Base-by-base conservation (phyloP, 2,329 filamentous ascomycete genomes). In the Apiospora saccharicola region DNA sequence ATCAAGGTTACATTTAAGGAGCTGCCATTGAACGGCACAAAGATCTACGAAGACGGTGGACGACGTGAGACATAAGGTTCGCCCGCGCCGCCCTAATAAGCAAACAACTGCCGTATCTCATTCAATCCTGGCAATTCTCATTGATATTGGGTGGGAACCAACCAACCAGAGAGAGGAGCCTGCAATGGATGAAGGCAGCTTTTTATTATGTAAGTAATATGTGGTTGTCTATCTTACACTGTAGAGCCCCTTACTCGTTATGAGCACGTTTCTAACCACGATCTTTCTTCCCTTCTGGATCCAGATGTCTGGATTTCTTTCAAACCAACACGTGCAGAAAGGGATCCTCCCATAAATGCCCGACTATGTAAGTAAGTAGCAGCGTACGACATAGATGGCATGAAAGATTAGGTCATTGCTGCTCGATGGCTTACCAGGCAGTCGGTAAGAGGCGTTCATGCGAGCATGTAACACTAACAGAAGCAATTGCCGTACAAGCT, bases 271-370 rank as follows among this genome's bases (percentile, higher is more conserved):
- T 47, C n/a, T 7, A 3, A 57, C 51, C 51, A 57, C 51, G 51
- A 57, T 57, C 26, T 57, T 57, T 57, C 26, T 57, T 57, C 51
- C 51, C 51, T 57, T 57, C 26, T 57, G 24, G 26, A 34, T 6
- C 30, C 26, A 34, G 5, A 57, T 6, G 51, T 16, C 26, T 4
- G 16, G 53, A 22, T 4, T 34, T 26, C 49, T n/a, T 8, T 61
- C 10, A 12, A n/a, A 16, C 3, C 30, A 37, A 61, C 30, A 61
- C 53, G 53, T 61, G 53, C 12, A 30, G 22, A 7, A 6, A 61
- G 37, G 16, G 51, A 26, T n/a, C 51, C 26, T 34, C 8, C 22
- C 10, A 14, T 34, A 14, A 51, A 41, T 10, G 37, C 37, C 37
- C 5, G 37, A 41, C 37, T 41, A 41, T 1, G 8, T 41, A 41